These are phyloP conservation scores for Moesziomyces sp. DNA, from an alignment of 1,284 basidiomycete species.

Conservation along the genomic window DNA sequence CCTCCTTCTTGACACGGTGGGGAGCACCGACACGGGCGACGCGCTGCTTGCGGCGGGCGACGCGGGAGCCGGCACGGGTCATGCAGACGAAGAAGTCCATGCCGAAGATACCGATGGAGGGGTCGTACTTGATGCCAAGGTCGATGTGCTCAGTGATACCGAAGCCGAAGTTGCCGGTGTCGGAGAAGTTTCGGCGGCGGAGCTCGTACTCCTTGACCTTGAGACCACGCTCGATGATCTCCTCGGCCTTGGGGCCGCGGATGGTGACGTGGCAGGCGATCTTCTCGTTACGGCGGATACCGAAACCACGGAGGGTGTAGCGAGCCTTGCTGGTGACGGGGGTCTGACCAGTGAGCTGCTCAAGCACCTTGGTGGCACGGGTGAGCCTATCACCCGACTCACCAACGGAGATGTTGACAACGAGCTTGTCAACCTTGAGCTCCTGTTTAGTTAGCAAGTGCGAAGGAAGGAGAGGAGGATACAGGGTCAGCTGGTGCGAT, in stretches of 20 bases:
- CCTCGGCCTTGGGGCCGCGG: conserved; percentile 98
- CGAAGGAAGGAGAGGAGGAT: neutral
- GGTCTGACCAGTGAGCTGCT: conserved; percentile 99
- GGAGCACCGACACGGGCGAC: conserved; percentile 85
- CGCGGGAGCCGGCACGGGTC: conserved; percentile 93
- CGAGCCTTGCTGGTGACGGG: conserved; percentile 99
- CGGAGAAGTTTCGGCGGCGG: conserved; percentile 85
- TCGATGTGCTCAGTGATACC: conserved; percentile 81
- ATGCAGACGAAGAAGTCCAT: conserved; percentile 72
- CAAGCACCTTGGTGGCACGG: conserved; percentile 98
- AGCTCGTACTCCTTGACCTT: conserved; percentile 99
- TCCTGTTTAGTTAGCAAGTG: conserved; percentile 72
- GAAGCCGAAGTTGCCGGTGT: conserved; percentile 67
- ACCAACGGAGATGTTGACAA: conserved; percentile 99
- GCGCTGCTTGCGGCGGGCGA: conserved; percentile 90
- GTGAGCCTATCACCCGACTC: conserved; percentile 99
- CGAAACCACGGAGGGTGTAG: conserved; percentile 99
- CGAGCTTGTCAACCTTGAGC: conserved; percentile 97
- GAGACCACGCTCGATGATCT: conserved; percentile 95
- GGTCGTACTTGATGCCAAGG: conserved; percentile 80
- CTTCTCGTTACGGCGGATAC: conserved; percentile 99
- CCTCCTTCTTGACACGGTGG: conserved; percentile 74
- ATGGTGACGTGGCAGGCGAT: conserved; percentile 99
- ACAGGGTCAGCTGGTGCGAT: neutral
- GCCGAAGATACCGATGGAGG: conserved; percentile 67